Conservation (phyloP, 108 stramenopile genomes). For the Parietichytrium sp. region DNA sequence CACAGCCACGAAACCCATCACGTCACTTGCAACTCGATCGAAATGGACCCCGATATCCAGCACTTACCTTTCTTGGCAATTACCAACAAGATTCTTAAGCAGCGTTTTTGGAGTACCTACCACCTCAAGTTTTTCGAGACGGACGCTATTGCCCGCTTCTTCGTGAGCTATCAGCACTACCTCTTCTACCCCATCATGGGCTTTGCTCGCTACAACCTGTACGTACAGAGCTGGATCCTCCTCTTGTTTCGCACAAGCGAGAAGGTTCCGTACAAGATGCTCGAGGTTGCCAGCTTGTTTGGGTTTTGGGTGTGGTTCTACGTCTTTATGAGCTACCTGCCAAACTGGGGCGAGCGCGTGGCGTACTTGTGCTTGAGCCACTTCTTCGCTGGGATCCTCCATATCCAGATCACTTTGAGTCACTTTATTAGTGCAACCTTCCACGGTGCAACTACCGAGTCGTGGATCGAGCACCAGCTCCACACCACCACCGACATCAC, state of each 20-base stretch:
- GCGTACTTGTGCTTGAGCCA: constrained; percentile 72
- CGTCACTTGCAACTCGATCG: constrained; percentile 75
- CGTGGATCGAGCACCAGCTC: constrained; percentile 65
- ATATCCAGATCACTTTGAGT: constrained; percentile 77
- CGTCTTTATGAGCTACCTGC: constrained; percentile 54
- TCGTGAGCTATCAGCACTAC: constrained; percentile 78
- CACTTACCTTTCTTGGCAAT: constrained; percentile 83
- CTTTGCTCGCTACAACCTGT: constrained; percentile 78
- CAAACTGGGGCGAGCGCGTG: constrained; percentile 56
- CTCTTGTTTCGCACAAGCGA: constrained; percentile 42
- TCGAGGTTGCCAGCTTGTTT: constrained; percentile 63
- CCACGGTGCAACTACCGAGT: constrained; percentile 55
- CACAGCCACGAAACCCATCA: constrained; percentile 86
- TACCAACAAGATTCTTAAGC: constrained; percentile 65
- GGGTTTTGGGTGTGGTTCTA: constrained; percentile 68
- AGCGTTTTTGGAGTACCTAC: constrained; percentile 67
- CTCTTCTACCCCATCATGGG: constrained; percentile 85
- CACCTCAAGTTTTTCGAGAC: constrained; percentile 67
- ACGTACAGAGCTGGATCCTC: constrained; percentile 67
- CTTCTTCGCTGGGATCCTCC: constrained; percentile 75
- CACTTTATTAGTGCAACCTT: constrained; percentile 71
- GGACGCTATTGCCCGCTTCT: constrained; percentile 66
- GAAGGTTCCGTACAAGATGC: constrained; percentile 43
- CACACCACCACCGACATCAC: constrained; percentile 74
- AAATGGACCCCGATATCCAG: constrained; percentile 90